phyloP scores from a whole-genome alignment of 441 rosid species.

The Adansonia gregorii region DNA sequence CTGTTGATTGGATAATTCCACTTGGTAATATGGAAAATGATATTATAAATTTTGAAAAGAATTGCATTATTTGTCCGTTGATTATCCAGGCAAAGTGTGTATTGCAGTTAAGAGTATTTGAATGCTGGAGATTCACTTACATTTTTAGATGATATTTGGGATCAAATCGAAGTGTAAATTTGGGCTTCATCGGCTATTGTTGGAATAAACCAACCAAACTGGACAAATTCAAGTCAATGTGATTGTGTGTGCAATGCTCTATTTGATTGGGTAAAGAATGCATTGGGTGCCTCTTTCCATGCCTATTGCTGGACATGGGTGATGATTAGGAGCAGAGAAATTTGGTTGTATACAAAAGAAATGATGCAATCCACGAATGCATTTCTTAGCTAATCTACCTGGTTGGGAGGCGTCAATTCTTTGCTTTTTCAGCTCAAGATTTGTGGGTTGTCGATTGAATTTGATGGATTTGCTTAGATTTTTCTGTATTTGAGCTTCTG shows the following conservation, averaged over 20 bases:
- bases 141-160: slow-evolving; percentile 15
- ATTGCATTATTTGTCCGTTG: neutral
- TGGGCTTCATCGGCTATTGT: neutral
- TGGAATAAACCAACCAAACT: neutral
- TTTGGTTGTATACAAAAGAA: neutral
- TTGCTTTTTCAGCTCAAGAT: slow-evolving; percentile 4
- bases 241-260: slow-evolving; percentile 14
- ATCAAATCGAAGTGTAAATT: neutral
- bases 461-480: neutral
- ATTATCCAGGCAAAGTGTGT: neutral
- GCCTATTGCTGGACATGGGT: neutral
- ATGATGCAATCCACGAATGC: neutral
- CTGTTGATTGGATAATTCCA: slow-evolving; percentile 3
- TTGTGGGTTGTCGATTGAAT: neutral
- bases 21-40: neutral
- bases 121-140: neutral
- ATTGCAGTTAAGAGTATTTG: slow-evolving; percentile 1
- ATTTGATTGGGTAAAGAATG: slow-evolving; percentile 12
- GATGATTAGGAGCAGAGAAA: neutral
- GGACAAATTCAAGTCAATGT: neutral
- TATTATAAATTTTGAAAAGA: neutral
- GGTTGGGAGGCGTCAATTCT: neutral
- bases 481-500: slow-evolving; percentile 14
- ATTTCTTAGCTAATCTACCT: slow-evolving; percentile 2
- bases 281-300: slow-evolving; percentile 1